Conservation (phyloP, 2,329 filamentous ascomycete species). For the Coleophoma crateriformis region DNA sequence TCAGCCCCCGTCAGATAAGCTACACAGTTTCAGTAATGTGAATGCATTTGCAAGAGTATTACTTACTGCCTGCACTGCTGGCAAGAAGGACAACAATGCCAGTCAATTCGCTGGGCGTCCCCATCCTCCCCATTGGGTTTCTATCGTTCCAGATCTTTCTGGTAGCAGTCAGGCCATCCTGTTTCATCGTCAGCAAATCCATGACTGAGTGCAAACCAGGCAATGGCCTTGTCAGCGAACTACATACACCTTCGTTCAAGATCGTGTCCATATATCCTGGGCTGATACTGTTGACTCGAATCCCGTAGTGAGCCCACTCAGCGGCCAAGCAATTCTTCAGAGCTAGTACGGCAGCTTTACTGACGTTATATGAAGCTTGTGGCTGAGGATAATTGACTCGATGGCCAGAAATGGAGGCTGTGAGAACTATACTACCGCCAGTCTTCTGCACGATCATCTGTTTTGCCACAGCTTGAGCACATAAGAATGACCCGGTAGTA, state of each 20-base stretch:
- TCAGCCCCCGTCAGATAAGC: slow-evolving; percentile 44
- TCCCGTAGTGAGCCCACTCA: slow-evolving; percentile 68
- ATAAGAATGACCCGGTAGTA: slow-evolving; percentile 64
- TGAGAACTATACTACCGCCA: slow-evolving; percentile 60
- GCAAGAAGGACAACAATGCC: slow-evolving; percentile 56
- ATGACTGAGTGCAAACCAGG: background rate
- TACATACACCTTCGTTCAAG: slow-evolving; percentile 52
- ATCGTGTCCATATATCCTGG: slow-evolving; percentile 65
- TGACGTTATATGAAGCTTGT: slow-evolving; percentile 66
- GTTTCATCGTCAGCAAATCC: background rate
- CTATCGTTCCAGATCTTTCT: slow-evolving; percentile 50
- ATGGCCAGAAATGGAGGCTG: slow-evolving; percentile 64
- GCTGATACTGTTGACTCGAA: slow-evolving; percentile 64
- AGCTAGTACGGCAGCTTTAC: slow-evolving; percentile 61
- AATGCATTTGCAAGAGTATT: background rate
- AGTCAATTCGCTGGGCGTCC: slow-evolving; percentile 54
- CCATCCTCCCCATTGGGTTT: slow-evolving; percentile 63
- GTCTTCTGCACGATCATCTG: slow-evolving; percentile 45
- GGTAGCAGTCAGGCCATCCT: slow-evolving; percentile 45
- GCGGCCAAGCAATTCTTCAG: slow-evolving; percentile 62
- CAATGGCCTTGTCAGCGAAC: background rate
- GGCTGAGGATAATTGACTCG: slow-evolving; percentile 68
- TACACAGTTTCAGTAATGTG: background rate
- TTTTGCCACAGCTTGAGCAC: slow-evolving; percentile 55
- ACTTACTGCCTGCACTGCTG: slow-evolving; percentile 46